Percentiles rank a stretch among this genome's conserved stretches.
phyloP scores from a whole-genome alignment of 2,329 filamentous ascomycete species.

The Epichloe festucae region DNA sequence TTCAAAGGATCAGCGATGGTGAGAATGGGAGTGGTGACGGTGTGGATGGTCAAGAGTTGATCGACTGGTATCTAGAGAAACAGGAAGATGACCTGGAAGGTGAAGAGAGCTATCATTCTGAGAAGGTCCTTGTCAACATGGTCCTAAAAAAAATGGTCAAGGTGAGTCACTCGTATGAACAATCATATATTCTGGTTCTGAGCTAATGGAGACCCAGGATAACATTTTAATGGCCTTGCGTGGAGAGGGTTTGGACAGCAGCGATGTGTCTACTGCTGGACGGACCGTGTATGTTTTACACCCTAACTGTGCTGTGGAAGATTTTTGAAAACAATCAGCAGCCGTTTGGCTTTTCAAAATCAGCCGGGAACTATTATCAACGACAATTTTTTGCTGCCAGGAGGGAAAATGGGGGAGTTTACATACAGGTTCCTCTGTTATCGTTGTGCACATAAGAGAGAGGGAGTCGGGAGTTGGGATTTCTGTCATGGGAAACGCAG shows the following conservation, averaged over 20 bases:
- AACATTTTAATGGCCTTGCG: conserved; percentile 77
- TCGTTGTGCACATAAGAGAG: background rate
- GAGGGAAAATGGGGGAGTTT: too few relatives aligned
- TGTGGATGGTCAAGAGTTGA: conserved; percentile 67
- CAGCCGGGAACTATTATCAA: background rate
- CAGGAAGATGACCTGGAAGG: conserved; percentile 70
- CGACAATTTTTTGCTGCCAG: background rate
- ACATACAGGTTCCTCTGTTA: too few relatives aligned
- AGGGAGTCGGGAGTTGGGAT: too few relatives aligned
- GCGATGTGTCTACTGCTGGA: conserved; percentile 26
- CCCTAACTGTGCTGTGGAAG: conserved; percentile 81
- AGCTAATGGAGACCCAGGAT: conserved; percentile 43
- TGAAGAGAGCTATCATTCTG: conserved; percentile 68
- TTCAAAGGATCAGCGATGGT: conserved; percentile 72
- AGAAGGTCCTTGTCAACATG: conserved; percentile 63
- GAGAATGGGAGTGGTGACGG: conserved; percentile 67
- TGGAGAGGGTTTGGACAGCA: conserved; percentile 42
- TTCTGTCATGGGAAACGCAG: too few relatives aligned
- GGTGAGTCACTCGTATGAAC: conserved; percentile 37
- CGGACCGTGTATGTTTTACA: conserved; percentile 73
- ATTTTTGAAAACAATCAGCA: conserved; percentile 22
- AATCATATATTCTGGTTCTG: background rate
- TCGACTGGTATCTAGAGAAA: conserved; percentile 86
- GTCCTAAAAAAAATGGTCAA: conserved; percentile 94
- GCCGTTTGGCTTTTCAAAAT: background rate